Conservation (phyloP, 108 stramenopile species). For the Skeletonema menzelii region DNA sequence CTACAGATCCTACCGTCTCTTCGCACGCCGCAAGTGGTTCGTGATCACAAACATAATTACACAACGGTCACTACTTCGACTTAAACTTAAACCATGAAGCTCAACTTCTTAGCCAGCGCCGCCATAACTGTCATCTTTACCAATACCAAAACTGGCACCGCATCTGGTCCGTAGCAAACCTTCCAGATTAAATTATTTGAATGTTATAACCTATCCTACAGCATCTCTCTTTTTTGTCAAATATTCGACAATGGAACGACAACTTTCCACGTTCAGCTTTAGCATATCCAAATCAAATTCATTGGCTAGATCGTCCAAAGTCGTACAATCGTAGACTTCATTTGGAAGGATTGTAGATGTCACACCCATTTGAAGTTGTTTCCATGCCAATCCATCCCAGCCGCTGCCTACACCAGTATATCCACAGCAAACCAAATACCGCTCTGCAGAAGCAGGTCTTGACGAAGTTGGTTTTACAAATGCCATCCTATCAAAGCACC, state of each 20-base stretch:
- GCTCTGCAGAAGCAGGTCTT: slow-evolving; percentile 84
- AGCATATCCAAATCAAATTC: slow-evolving; percentile 54
- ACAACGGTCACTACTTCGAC: no score
- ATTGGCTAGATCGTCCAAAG: slow-evolving; percentile 31
- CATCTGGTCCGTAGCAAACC: no score
- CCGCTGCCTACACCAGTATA: slow-evolving; percentile 45
- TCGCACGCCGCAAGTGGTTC: no score
- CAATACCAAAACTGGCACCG: no score
- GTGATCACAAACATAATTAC: no score
- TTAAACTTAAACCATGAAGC: no score
- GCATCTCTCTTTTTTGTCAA: background rate
- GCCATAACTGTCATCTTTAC: no score
- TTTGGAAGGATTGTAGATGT: background rate
- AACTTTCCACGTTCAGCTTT: slow-evolving; percentile 42
- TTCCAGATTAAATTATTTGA: no score
- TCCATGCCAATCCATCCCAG: slow-evolving; percentile 67
- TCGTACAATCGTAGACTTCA: background rate
- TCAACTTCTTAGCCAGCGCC: no score
- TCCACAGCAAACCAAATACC: slow-evolving; percentile 72
- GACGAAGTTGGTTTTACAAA: slow-evolving; percentile 80
- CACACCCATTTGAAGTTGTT: slow-evolving; percentile 30
- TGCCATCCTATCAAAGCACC: slow-evolving; percentile 51
- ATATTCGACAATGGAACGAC: background rate
- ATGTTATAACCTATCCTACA: background rate
- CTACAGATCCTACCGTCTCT: no score